Conservation (phyloP, 805 yeast species). For the Helenozyma baotianmanensis region DNA sequence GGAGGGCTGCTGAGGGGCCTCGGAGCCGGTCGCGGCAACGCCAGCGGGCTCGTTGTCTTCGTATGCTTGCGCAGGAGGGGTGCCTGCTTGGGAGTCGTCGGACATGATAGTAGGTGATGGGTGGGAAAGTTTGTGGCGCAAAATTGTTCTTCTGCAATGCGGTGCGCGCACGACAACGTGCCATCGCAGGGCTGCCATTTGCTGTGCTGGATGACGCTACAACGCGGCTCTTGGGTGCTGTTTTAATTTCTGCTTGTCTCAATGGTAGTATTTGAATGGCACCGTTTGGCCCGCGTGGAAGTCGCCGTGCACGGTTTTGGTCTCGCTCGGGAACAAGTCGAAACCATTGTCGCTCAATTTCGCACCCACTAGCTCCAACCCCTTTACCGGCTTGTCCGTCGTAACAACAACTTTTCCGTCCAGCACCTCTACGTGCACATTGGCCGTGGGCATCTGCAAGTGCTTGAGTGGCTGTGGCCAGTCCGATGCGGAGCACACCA, state of each 20-base stretch:
- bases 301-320: too few species aligned
- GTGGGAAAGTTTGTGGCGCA: not conserved
- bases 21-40: too few species aligned
- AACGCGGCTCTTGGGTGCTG: too few species aligned
- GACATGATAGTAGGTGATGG: slow-evolving; percentile 2
- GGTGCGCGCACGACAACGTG: slow-evolving; percentile 10
- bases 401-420: slow-evolving; percentile 21
- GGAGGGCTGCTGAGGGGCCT: not conserved
- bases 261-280: too few species aligned
- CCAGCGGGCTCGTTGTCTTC: too few species aligned
- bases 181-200: too few species aligned
- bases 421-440: slow-evolving; percentile 18
- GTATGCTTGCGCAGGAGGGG: slow-evolving; percentile 2
- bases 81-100: slow-evolving; percentile 6
- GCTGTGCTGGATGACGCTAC: too few species aligned
- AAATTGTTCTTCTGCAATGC: not conserved
- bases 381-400: slow-evolving; percentile 21
- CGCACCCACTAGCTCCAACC: slow-evolving; percentile 31
- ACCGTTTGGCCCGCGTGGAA: too few species aligned
- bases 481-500: slow-evolving; percentile 32
- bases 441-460: slow-evolving; percentile 26
- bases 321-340: slow-evolving; percentile 47
- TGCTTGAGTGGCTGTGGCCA: slow-evolving; percentile 51
- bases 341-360: slow-evolving; percentile 43
- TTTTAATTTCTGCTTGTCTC: too few species aligned